Evolutionary conservation across 2,329 filamentous ascomycete species (phyloP).

Genomic region (Acarospora socialis): DNA sequence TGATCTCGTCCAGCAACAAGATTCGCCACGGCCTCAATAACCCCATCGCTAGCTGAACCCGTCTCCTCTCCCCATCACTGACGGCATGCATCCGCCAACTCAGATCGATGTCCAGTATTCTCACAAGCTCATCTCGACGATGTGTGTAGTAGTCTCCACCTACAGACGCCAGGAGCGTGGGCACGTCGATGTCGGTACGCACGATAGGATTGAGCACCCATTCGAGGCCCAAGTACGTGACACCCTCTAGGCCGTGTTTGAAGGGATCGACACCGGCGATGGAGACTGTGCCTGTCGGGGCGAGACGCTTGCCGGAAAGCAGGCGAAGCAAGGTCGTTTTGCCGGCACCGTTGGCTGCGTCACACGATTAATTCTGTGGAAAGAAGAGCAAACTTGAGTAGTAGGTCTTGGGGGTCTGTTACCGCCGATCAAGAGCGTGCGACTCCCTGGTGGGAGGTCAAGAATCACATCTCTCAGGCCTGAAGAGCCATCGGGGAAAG

Average conservation of each 20-base stretch:
- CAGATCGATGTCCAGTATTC: constrained; percentile 81
- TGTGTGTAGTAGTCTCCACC: constrained; percentile 72
- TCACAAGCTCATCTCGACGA: constrained; percentile 72
- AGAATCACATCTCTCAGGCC: constrained; percentile 64
- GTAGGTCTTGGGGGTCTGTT: constrained; percentile 15
- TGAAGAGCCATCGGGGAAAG: constrained; percentile 71
- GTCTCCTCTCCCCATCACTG: constrained; percentile 75
- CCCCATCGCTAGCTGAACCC: constrained; percentile 94
- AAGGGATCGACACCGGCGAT: constrained; percentile 85
- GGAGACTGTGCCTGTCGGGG: constrained; percentile 57
- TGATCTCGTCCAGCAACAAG: constrained; percentile 87
- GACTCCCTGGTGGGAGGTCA: constrained; percentile 63
- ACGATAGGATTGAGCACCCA: constrained; percentile 98
- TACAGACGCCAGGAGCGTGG: constrained; percentile 68
- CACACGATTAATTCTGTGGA: not conserved
- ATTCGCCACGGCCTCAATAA: constrained; percentile 83
- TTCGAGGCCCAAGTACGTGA: constrained; percentile 92
- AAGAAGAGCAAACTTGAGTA: not conserved
- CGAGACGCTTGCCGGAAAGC: constrained; percentile 85
- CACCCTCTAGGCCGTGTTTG: constrained; percentile 74
- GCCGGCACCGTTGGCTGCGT: constrained; percentile 73
- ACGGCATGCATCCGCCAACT: constrained; percentile 94
- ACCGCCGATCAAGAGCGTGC: constrained; percentile 83
- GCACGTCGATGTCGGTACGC: constrained; percentile 83
- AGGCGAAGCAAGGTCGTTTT: constrained; percentile 95